phyloP scores from a whole-genome alignment of 768 basidiomycete species.

The Agaricus subrufescens region DNA sequence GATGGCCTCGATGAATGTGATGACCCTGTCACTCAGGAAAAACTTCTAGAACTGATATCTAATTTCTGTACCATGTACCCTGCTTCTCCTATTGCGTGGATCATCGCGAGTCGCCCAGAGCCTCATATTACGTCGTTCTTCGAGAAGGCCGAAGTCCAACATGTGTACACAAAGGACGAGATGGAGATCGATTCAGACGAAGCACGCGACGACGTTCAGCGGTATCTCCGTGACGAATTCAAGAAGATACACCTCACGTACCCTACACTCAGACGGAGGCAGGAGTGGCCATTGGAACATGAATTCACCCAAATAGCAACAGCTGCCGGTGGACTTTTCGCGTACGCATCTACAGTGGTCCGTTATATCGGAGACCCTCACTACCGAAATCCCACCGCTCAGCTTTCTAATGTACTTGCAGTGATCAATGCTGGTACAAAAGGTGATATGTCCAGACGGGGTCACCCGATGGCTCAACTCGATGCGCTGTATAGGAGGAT shows the following conservation, averaged over 20 bases:
- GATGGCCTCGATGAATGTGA: too few species aligned
- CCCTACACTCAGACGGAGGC: not conserved
- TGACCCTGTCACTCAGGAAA: slow-evolving; percentile 5
- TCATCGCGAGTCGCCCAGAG: slow-evolving; percentile 24
- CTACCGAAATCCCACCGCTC: not conserved
- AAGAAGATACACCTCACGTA: slow-evolving; percentile 5
- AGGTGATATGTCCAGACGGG: not conserved
- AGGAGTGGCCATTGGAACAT: slow-evolving; percentile 15
- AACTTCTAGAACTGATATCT: slow-evolving; percentile 12
- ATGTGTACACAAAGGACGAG: not conserved
- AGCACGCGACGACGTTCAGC: slow-evolving; percentile 14
- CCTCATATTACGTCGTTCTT: slow-evolving; percentile 14
- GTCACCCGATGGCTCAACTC: not conserved
- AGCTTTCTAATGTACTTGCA: not conserved
- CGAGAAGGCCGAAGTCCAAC: not conserved
- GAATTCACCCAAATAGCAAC: slow-evolving; percentile 11
- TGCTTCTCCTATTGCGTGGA: slow-evolving; percentile 10
- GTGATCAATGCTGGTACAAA: not conserved
- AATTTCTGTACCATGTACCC: not conserved
- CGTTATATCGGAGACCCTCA: slow-evolving; percentile 16
- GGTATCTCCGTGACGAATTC: not conserved
- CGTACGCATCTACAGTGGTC: slow-evolving; percentile 19
- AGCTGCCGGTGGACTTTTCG: slow-evolving; percentile 20
- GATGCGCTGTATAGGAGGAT: not conserved
- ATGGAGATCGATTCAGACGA: slow-evolving; percentile 7